These are phyloP conservation scores for Elasticomyces elasticus DNA, from an alignment of 495 filamentous ascomycete species.

Conservation along the genomic window DNA sequence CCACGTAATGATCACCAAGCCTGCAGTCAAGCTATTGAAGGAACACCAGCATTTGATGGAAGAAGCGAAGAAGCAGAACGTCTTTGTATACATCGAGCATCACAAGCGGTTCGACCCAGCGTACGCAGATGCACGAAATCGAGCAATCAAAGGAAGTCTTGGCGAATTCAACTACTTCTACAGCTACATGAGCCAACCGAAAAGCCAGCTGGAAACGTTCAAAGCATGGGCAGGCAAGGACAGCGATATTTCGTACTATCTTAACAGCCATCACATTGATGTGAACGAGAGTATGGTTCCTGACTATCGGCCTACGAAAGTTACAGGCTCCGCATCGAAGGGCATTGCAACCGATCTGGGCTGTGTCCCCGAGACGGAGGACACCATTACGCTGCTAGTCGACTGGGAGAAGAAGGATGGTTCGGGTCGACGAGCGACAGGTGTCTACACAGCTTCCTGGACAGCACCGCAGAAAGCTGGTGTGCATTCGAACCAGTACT, in stretches of 20 bases:
- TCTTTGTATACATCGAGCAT: conserved; percentile 91
- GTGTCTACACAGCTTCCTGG: conserved; percentile 92
- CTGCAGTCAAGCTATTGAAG: conserved; percentile 72
- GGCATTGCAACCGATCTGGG: conserved; percentile 66
- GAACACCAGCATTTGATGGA: conserved; percentile 68
- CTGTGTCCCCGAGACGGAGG: conserved; percentile 71
- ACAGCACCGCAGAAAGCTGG: conserved; percentile 85
- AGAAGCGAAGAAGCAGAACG: conserved; percentile 60
- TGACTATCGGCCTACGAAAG: conserved; percentile 65
- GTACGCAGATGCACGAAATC: conserved; percentile 74
- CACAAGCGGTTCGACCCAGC: conserved; percentile 93
- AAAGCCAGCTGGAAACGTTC: conserved; percentile 88
- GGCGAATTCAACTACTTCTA: conserved; percentile 98
- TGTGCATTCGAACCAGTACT: conserved; percentile 91
- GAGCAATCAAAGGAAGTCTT: conserved; percentile 49
- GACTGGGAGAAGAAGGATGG: conserved; percentile 71
- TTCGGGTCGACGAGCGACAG: conserved; percentile 60
- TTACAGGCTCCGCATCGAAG: conserved; percentile 64
- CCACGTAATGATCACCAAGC: conserved; percentile 91
- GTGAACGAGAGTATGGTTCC: conserved; percentile 83
- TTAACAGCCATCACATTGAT: conserved; percentile 90
- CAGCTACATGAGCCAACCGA: conserved; percentile 92
- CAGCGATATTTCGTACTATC: conserved; percentile 87
- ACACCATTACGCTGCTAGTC: conserved; percentile 83
- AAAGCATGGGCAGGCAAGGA: conserved; percentile 90